A percentile compares a stretch with the other conserved stretches of the same genome.
These are phyloP conservation scores for Hemisphaericaspora subhashii DNA, from an alignment of 1,139 yeast genomes.

Conservation along the genomic window DNA sequence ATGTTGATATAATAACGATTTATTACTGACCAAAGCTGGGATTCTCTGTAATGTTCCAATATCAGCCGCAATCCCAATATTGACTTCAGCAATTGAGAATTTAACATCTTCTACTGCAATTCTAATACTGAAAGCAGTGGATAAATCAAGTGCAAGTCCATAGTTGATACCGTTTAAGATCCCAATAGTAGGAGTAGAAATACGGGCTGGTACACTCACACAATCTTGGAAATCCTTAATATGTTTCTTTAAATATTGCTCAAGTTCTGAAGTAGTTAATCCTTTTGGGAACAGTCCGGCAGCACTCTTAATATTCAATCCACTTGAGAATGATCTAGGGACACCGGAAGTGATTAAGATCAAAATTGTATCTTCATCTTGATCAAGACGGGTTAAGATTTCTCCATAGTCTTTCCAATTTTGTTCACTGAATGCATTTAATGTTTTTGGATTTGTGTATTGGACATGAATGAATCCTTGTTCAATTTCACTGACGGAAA, in stretches of 20 bases:
- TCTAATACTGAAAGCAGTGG: constrained; percentile 59
- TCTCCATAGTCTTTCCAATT: constrained; percentile 57
- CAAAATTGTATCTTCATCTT: constrained; percentile 47
- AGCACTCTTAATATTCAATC: constrained; percentile 58
- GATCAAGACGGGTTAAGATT: constrained; percentile 49
- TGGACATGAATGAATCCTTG: constrained; percentile 59
- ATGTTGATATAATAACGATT: constrained; percentile 59
- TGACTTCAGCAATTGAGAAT: constrained; percentile 68
- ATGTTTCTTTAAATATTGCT: constrained; percentile 33
- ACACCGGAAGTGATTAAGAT: constrained; percentile 57
- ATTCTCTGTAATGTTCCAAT: constrained; percentile 76
- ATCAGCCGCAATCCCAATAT: constrained; percentile 77
- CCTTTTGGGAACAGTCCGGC: constrained; percentile 13
- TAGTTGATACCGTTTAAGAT: constrained; percentile 47
- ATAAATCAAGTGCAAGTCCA: constrained; percentile 72
- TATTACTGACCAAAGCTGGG: constrained; percentile 55
- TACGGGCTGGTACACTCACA: constrained; percentile 48
- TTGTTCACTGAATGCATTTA: constrained; percentile 59
- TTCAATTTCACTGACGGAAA: constrained; percentile 39
- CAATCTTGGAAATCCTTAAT: constrained; percentile 60
- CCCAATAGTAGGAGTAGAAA: constrained; percentile 50
- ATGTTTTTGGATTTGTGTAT: constrained; percentile 60
- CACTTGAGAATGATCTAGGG: constrained; percentile 63
- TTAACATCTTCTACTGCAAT: constrained; percentile 53
- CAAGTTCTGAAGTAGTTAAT: constrained; percentile 7